Evolutionary conservation across 2,329 filamentous ascomycete genomes (phyloP).

Genomic region (Metarhizium sp.): DNA sequence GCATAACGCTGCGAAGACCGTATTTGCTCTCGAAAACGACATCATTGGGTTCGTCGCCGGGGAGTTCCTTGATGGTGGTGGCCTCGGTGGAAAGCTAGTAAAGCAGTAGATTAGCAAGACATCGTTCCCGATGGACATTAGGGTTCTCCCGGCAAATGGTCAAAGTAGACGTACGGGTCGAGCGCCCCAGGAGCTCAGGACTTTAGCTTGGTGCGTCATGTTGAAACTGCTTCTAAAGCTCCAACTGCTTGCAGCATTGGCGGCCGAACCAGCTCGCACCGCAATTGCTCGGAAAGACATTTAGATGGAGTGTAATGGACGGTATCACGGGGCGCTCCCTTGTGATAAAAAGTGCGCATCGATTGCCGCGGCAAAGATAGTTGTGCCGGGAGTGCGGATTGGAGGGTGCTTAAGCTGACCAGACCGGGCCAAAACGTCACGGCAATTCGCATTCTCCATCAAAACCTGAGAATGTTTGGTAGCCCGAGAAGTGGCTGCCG

Average conservation of each 20-base stretch:
- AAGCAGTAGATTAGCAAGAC: not conserved
- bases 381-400: conserved; percentile 6
- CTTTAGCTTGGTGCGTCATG: conserved; percentile 78
- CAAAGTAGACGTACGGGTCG: conserved; percentile 16
- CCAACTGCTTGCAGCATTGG: conserved; percentile 32
- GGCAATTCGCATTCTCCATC: not conserved
- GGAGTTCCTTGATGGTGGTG: conserved; percentile 41
- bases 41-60: conserved; percentile 72
- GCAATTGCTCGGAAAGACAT: conserved; percentile 50
- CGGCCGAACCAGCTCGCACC: conserved; percentile 43
- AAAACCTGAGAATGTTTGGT: not conserved
- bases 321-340: conserved; percentile 22
- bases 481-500: not conserved
- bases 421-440: not conserved
- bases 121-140: conserved; percentile 6
- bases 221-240: conserved; percentile 32
- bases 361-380: conserved; percentile 13
- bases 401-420: not conserved
- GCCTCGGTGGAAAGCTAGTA: conserved; percentile 26
- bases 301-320: conserved; percentile 11
- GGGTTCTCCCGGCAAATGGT: not conserved
- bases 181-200: conserved; percentile 45
- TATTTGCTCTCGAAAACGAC: conserved; percentile 86
- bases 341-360: conserved; percentile 23
- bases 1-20: conserved; percentile 82